Conservation (phyloP, 2,329 filamentous ascomycete genomes). For the Aspergillus latus region DNA sequence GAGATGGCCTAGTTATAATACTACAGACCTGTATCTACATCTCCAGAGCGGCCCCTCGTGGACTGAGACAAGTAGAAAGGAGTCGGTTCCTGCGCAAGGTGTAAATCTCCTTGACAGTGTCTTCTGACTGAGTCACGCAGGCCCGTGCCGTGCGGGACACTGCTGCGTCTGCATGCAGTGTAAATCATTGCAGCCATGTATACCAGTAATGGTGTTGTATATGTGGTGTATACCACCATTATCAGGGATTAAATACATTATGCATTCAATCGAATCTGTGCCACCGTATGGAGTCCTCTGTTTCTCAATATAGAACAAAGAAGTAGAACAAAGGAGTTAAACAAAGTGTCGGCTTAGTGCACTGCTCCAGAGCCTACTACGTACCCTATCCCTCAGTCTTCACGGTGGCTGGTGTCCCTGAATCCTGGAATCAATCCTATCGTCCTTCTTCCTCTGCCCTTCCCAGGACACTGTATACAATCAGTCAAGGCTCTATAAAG, state of each 20-base stretch:
- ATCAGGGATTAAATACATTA: background rate
- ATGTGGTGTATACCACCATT: background rate
- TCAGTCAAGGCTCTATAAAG: background rate
- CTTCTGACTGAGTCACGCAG: background rate
- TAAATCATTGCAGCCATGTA: constrained; percentile 6
- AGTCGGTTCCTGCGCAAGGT: constrained; percentile 1
- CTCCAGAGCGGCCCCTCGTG: constrained; percentile 3
- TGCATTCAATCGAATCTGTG: too few relatives aligned
- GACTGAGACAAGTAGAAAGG: constrained; percentile 15
- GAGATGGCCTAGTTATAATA: constrained; percentile 13
- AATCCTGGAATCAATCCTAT: background rate
- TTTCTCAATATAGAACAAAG: background rate
- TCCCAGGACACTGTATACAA: background rate
- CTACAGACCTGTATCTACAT: constrained; percentile 1
- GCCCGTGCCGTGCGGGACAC: constrained; percentile 10
- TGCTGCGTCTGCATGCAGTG: constrained; percentile 16
- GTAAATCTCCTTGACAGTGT: constrained; percentile 8
- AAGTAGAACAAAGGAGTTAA: background rate
- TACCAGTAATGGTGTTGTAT: background rate
- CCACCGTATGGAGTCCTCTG: too few relatives aligned
- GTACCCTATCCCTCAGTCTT: background rate
- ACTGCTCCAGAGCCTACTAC: too few relatives aligned
- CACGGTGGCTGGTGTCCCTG: constrained; percentile 2
- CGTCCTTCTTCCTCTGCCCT: background rate
- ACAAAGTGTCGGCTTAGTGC: background rate